Conservation (phyloP, 495 filamentous ascomycete genomes). For the Neurospora sp. region DNA sequence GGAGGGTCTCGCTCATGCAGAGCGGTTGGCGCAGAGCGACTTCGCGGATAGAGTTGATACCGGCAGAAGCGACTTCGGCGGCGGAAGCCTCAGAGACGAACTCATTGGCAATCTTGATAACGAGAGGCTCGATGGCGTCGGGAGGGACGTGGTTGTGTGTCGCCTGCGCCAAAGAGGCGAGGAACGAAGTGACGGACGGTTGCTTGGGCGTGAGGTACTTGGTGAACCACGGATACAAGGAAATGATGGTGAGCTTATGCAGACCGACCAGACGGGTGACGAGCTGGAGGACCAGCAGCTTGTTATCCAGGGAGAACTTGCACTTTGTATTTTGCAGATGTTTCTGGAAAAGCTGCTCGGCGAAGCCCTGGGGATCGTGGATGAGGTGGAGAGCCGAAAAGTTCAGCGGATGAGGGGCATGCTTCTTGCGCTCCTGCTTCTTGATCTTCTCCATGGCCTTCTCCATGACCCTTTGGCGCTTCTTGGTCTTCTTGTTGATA, state of each 20-base stretch:
- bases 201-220: constrained; percentile 86
- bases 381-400: constrained; percentile 93
- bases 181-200: constrained; percentile 84
- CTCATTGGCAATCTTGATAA: constrained; percentile 95
- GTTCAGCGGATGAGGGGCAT: constrained; percentile 74
- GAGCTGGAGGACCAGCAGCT: constrained; percentile 76
- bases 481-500: constrained; percentile 94
- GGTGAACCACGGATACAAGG: constrained; percentile 70
- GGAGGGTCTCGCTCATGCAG: constrained; percentile 85
- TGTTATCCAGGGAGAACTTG: constrained; percentile 83
- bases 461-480: constrained; percentile 66
- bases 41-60: constrained; percentile 89
- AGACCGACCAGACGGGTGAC: constrained; percentile 84
- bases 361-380: constrained; percentile 91
- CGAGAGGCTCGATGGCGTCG: constrained; percentile 80
- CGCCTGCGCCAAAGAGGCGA: constrained; percentile 85
- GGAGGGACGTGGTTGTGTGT: constrained; percentile 88
- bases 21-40: constrained; percentile 86
- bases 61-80: constrained; percentile 80
- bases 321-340: constrained; percentile 81
- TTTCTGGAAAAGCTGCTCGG: constrained; percentile 80
- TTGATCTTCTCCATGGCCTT: constrained; percentile 66
- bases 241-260: constrained; percentile 62
- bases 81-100: constrained; percentile 95
- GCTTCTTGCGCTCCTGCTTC: constrained; percentile 74